These are phyloP conservation scores for Entophlyctis luteolus DNA, from an alignment of 192 early-diverging fungal species.

Conservation along the genomic window DNA sequence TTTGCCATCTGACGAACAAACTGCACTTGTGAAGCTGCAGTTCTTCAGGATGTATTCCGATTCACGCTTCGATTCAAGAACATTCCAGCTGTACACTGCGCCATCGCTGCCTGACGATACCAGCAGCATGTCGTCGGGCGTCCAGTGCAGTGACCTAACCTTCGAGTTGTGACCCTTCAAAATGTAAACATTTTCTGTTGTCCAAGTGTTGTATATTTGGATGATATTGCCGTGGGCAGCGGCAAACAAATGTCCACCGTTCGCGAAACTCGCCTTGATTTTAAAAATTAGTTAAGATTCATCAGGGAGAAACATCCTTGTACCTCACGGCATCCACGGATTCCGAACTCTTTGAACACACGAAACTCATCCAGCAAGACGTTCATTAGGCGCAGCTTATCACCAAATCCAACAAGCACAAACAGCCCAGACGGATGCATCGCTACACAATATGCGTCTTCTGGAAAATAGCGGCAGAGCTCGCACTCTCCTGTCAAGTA, in stretches of 20 bases:
- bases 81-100: constrained; percentile 54
- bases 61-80: constrained; percentile 46
- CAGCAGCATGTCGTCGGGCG: constrained; percentile 47
- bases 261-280: constrained; percentile 48
- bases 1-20: constrained; percentile 40
- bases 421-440: constrained; percentile 58
- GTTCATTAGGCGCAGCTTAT: constrained; percentile 56
- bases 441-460: constrained; percentile 49
- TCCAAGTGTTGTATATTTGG: constrained; percentile 52
- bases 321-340: constrained; percentile 55
- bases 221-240: constrained; percentile 53
- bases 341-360: constrained; percentile 47
- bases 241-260: constrained; percentile 56
- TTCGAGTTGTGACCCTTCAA: constrained; percentile 60
- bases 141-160: constrained; percentile 48
- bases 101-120: constrained; percentile 57
- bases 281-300: background rate
- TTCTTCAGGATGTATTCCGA: constrained; percentile 56
- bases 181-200: constrained; percentile 49
- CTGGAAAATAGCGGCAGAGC: constrained; percentile 50
- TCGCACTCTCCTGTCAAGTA: constrained; percentile 49
- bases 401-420: constrained; percentile 52
- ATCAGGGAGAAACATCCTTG: background rate
- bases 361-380: constrained; percentile 57
- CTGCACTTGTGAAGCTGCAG: constrained; percentile 43